Conservation (phyloP, 331 rosid genomes). For the Rosa hybrid region DNA sequence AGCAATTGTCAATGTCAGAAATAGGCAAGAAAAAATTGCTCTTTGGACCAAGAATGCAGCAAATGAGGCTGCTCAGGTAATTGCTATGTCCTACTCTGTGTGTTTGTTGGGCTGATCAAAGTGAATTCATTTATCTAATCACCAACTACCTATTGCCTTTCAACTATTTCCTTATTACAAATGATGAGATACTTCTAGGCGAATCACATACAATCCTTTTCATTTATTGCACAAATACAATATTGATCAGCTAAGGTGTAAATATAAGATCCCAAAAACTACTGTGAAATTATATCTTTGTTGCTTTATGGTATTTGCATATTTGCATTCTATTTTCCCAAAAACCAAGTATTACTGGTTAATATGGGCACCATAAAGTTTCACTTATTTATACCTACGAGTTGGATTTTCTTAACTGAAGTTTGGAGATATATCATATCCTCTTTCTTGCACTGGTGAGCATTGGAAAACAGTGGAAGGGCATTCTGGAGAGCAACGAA, state of each 20-base stretch:
- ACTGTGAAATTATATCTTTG: too few species aligned
- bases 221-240: not conserved
- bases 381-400: not conserved
- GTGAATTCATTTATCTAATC: not conserved
- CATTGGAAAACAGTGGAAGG: too few species aligned
- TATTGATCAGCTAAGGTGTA: too few species aligned
- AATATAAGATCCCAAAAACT: not conserved
- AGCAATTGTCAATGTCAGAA: conserved; percentile 84
- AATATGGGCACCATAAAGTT: not conserved
- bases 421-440: conserved; percentile 1
- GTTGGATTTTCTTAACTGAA: not conserved
- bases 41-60: conserved; percentile 88
- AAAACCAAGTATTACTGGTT: not conserved
- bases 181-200: not conserved
- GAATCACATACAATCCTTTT: not conserved
- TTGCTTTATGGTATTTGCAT: too few species aligned
- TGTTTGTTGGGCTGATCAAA: not conserved
- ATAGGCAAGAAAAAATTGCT: conserved; percentile 54
- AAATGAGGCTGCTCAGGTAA: conserved; percentile 91
- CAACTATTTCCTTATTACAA: not conserved
- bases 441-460: not conserved
- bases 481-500: not conserved
- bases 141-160: not conserved
- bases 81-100: not conserved
- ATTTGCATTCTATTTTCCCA: too few species aligned